These are phyloP conservation scores for Paramecium biaurelia DNA, from an alignment of 73 alveolate genomes.

Conservation along the genomic window DNA sequence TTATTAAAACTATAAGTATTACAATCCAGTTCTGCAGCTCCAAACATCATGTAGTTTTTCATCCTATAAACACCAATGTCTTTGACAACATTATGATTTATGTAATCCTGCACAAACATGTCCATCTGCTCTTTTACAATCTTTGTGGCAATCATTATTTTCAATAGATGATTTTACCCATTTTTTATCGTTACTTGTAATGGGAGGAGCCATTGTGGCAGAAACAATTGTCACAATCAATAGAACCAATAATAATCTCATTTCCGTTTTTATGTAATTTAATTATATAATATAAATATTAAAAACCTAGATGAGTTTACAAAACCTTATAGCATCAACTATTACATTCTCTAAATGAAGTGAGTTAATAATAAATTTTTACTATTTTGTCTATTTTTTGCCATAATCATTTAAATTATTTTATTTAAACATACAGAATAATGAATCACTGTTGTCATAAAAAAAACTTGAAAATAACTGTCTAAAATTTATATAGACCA, in stretches of 20 bases:
- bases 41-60: constrained; percentile 34
- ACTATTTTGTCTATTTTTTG: background rate
- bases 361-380: background rate
- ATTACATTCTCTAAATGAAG: background rate
- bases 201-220: constrained; percentile 24
- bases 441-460: background rate
- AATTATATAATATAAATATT: background rate
- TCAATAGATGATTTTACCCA: constrained; percentile 34
- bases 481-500: background rate
- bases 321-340: background rate
- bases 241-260: constrained; percentile 35
- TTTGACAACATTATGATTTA: constrained; percentile 32
- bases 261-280: constrained; percentile 44
- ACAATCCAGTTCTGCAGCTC: constrained; percentile 53
- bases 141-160: constrained; percentile 15
- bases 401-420: background rate
- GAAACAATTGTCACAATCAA: background rate
- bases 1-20: background rate
- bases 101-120: constrained; percentile 61
- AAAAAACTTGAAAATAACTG: background rate
- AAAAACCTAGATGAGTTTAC: background rate
- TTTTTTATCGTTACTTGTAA: constrained; percentile 3
- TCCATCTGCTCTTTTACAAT: constrained; percentile 25
- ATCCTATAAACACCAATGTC: constrained; percentile 40
- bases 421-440: background rate